Percentiles rank a stretch among this genome's conserved stretches.
Conservation (phyloP, 2,329 filamentous ascomycete species). For the Fusarium pseudonygamai region DNA sequence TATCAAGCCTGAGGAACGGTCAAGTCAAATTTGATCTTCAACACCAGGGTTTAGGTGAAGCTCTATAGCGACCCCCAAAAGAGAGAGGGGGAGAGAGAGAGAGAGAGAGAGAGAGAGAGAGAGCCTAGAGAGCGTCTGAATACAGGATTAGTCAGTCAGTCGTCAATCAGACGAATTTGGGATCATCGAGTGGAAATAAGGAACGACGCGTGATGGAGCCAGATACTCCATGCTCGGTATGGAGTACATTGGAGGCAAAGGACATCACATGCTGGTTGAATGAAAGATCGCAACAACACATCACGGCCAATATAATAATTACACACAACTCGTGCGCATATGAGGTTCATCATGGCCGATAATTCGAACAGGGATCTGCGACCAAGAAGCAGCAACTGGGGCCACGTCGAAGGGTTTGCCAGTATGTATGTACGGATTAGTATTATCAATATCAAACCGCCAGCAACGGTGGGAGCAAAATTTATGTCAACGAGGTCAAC, state of each 20-base stretch:
- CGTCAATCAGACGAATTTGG: not conserved
- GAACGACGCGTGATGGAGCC: not conserved
- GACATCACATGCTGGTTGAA: conserved; percentile 6
- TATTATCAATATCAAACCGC: conserved; percentile 42
- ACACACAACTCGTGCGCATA: conserved; percentile 22
- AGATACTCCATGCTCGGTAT: not conserved
- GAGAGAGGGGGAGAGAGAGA: not conserved
- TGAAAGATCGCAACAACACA: conserved; percentile 6
- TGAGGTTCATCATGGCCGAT: conserved; percentile 7
- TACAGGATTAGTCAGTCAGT: not conserved
- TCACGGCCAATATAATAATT: conserved; percentile 4
- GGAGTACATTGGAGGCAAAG: not conserved
- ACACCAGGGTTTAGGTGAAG: conserved; percentile 2
- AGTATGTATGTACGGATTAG: conserved; percentile 2
- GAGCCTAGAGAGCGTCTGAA: not conserved
- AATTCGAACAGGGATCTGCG: conserved; percentile 12
- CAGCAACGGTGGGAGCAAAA: conserved; percentile 41
- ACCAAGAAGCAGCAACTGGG: conserved; percentile 38
- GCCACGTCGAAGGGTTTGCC: conserved; percentile 36
- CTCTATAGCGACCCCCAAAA: not conserved
- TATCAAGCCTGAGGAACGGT: conserved; percentile 30
- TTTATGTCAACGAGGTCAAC: conserved; percentile 34
- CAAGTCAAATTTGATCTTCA: conserved; percentile 28
- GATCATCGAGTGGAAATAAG: conserved; percentile 19
- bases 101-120: not conserved